Evolutionary conservation across 2,329 filamentous ascomycete genomes (phyloP).

Genomic region (Fusarium lateritium): DNA sequence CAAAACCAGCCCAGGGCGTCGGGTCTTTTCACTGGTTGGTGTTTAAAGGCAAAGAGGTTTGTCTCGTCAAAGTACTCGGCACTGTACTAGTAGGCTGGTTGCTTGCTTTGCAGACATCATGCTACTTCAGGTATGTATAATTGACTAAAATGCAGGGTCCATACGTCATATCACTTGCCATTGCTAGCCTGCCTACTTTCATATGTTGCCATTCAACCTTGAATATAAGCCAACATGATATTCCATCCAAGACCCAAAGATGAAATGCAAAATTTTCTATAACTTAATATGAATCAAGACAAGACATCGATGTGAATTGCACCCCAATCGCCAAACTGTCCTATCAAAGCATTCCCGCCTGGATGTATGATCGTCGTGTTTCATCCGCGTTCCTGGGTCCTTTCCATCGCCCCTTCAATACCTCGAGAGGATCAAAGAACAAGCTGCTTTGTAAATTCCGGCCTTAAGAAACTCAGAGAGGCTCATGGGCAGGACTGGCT

Average conservation of each 20-base stretch:
- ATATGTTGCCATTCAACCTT: not conserved
- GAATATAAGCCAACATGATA: not conserved
- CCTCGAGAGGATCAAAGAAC: constrained; percentile 40
- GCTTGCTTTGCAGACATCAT: not conserved
- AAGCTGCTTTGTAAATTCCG: constrained; percentile 50
- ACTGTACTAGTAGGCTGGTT: not conserved
- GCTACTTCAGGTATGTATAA: no score
- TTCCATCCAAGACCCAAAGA: not conserved
- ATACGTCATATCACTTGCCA: constrained; percentile 1
- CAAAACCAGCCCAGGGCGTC: not conserved
- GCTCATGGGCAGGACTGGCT: constrained; percentile 29
- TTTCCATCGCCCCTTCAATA: constrained; percentile 22
- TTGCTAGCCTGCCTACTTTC: not conserved
- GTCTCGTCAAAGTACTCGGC: not conserved
- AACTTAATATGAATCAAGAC: constrained; percentile 43
- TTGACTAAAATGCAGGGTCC: not conserved
- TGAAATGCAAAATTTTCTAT: constrained; percentile 37
- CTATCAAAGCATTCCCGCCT: constrained; percentile 61
- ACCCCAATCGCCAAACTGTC: constrained; percentile 67
- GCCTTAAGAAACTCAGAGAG: constrained; percentile 41
- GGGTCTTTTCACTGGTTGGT: not conserved
- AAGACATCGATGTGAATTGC: constrained; percentile 60
- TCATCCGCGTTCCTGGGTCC: constrained; percentile 38
- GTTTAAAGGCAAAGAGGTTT: not conserved
- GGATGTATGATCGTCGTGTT: constrained; percentile 56